Conservation (phyloP, 345 rosid species). For the Citrus maxima region DNA sequence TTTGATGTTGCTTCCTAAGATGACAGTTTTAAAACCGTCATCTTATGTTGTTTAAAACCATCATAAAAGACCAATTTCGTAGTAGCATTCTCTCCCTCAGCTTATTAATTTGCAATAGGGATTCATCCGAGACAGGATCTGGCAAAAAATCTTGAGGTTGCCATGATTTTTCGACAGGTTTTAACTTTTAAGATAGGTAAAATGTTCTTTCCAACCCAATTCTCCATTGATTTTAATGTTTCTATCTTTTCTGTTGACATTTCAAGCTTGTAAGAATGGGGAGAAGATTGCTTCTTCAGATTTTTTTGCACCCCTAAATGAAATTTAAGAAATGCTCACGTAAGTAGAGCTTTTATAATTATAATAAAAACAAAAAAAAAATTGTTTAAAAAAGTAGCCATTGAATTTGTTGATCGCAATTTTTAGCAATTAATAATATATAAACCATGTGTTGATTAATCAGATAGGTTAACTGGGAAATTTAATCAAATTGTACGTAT, state of each 20-base stretch:
- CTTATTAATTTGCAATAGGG: not conserved
- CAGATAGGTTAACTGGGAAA: no score
- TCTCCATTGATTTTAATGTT: slow-evolving; percentile 21
- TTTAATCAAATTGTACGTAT: no score
- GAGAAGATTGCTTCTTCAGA: not conserved
- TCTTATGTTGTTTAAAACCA: no score
- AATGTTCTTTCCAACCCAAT: slow-evolving; percentile 23
- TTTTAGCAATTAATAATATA: no score
- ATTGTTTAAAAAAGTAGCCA: no score
- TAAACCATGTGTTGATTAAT: no score
- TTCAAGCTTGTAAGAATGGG: not conserved
- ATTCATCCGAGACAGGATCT: slow-evolving; percentile 1
- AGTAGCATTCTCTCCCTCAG: slow-evolving; percentile 6
- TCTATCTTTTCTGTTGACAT: slow-evolving; percentile 20
- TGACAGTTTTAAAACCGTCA: no score
- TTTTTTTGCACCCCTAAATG: not conserved
- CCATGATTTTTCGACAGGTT: slow-evolving; percentile 13
- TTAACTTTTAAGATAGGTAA: slow-evolving; percentile 8
- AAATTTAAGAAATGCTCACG: not conserved
- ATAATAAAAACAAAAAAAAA: no score
- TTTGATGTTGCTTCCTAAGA: no score
- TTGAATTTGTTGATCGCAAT: no score
- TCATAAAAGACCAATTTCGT: no score
- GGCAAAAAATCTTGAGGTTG: slow-evolving; percentile 22
- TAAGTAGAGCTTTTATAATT: no score